Conservation (phyloP, 176 grass and related monocot genomes). For the Aechmea fasciata region DNA sequence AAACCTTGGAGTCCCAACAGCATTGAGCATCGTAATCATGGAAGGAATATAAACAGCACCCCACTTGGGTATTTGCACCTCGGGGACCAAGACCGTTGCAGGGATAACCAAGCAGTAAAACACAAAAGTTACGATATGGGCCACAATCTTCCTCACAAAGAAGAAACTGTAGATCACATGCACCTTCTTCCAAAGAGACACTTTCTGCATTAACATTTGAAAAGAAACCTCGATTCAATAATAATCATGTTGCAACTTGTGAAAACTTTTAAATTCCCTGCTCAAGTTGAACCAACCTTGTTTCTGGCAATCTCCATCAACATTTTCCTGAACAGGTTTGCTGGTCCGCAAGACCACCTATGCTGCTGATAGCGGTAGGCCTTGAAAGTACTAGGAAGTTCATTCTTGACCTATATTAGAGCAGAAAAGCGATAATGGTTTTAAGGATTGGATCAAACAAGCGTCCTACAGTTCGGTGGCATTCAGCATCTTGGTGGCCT, state of each 20-base stretch:
- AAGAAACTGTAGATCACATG: conserved; percentile 82
- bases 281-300: conserved; percentile 31
- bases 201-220: conserved; percentile 35
- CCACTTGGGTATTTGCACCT: conserved; percentile 71
- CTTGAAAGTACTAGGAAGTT: conserved; percentile 73
- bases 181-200: conserved; percentile 64
- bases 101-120: conserved; percentile 82
- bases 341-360: conserved; percentile 72
- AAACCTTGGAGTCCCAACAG: conserved; percentile 53
- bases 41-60: conserved; percentile 60
- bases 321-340: conserved; percentile 78
- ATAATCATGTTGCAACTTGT: not conserved
- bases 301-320: conserved; percentile 63
- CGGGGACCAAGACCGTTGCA: conserved; percentile 50
- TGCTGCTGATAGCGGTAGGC: conserved; percentile 71
- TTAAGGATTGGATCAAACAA: no score
- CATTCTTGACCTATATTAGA: conserved; percentile 53
- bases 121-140: conserved; percentile 65
- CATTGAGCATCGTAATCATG: conserved; percentile 64
- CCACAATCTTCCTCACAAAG: conserved; percentile 65
- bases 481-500: no score
- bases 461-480: no score
- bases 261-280: not conserved
- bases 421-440: not conserved
- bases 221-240: not conserved